phyloP scores from a whole-genome alignment of 306 rosid genomes.

The Corylus americana region DNA sequence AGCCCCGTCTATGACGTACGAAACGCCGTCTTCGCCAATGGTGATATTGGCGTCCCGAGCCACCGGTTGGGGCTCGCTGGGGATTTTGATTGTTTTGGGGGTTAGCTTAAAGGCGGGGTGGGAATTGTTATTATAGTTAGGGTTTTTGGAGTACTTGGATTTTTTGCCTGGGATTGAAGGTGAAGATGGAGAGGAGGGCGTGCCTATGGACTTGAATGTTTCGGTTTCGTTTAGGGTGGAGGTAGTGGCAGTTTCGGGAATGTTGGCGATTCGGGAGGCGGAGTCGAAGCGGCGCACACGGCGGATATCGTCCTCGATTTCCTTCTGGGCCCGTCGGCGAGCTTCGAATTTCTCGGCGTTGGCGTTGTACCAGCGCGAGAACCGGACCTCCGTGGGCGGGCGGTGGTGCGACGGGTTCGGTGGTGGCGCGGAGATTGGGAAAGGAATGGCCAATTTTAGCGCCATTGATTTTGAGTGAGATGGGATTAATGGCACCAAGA shows the following conservation, averaged over 20 bases:
- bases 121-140: conserved; percentile 32
- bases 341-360: conserved; percentile 65
- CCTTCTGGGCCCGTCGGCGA: conserved; percentile 56
- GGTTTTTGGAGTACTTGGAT: conserved; percentile 61
- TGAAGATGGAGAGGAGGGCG: conserved; percentile 67
- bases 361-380: conserved; percentile 72
- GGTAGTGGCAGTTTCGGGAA: conserved; percentile 15
- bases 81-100: conserved; percentile 29
- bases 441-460: conserved; percentile 51
- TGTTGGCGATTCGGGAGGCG: conserved; percentile 34
- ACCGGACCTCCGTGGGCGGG: conserved; percentile 46
- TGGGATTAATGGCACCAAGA: background rate
- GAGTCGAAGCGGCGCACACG: conserved; percentile 66
- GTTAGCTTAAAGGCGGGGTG: conserved; percentile 61
- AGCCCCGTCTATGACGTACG: conserved; percentile 64
- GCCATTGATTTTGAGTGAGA: conserved; percentile 39
- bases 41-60: conserved; percentile 44
- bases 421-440: conserved; percentile 51
- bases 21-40: conserved; percentile 60
- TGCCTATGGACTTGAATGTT: conserved; percentile 47
- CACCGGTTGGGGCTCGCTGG: conserved; percentile 28
- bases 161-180: conserved; percentile 72
- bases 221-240: conserved; percentile 14
- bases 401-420: conserved; percentile 33
- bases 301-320: conserved; percentile 74